A percentile compares a stretch with the other conserved stretches of the same genome.
Evolutionary conservation across 2,329 filamentous ascomycete species (phyloP).

Genomic region (Thielaviopsis populi): DNA sequence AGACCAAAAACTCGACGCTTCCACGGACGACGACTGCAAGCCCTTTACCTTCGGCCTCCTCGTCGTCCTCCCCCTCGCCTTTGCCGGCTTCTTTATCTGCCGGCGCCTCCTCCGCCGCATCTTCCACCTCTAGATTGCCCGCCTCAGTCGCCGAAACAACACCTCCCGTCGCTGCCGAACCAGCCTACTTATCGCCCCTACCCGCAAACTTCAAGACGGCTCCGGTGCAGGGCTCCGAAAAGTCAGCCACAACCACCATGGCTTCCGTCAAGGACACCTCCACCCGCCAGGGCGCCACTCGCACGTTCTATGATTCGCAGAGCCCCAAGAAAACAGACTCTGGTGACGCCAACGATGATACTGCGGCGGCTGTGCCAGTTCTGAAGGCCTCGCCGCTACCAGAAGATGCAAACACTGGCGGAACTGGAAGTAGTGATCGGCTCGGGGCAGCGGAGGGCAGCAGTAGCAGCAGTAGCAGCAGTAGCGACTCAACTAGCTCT

Average conservation of each 20-base stretch:
- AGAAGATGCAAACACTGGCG: background rate
- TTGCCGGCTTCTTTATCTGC: background rate
- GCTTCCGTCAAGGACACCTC: background rate
- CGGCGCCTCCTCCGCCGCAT: background rate
- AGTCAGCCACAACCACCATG: background rate
- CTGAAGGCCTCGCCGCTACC: background rate
- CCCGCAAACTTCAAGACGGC: background rate
- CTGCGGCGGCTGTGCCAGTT: background rate
- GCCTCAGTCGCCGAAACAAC: background rate
- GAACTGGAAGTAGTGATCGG: background rate
- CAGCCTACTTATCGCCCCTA: background rate
- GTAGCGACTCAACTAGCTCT: background rate
- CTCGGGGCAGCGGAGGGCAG: background rate
- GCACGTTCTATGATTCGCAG: background rate
- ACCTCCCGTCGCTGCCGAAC: background rate
- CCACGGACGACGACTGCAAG: background rate
- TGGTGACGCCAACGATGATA: background rate
- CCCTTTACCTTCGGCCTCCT: background rate
- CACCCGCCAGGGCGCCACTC: background rate
- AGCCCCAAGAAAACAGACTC: background rate
- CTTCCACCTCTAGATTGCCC: background rate
- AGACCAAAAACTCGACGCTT: background rate
- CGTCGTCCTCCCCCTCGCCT: background rate
- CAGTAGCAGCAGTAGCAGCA: background rate
- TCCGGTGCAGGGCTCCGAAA: background rate